Conservation (phyloP, 2,329 filamentous ascomycete species). For the Aschersonia sp. region DNA sequence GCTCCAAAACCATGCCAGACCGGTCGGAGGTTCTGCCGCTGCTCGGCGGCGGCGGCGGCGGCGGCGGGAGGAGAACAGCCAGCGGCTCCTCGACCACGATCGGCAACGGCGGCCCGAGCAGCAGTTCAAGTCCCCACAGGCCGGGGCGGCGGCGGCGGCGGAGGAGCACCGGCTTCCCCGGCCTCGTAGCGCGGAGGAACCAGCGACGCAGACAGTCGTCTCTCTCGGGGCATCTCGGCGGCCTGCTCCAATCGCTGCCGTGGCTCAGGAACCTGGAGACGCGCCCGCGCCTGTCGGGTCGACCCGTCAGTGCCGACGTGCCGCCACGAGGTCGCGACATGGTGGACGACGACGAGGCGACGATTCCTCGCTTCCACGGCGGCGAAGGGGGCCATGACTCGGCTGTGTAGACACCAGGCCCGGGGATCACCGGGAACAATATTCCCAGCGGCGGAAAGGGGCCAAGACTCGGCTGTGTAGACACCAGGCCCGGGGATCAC, state of each 20-base stretch:
- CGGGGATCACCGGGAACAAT: no score
- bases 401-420: no score
- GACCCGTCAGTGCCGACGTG: conserved; percentile 1
- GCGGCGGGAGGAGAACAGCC: conserved; percentile 8
- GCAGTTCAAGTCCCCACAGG: conserved; percentile 15
- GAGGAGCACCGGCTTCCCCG: conserved; percentile 47
- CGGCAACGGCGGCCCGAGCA: conserved; percentile 15
- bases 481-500: no score
- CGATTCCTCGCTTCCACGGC: no score
- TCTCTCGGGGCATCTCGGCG: conserved; percentile 34
- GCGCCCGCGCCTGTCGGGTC: conserved; percentile 2
- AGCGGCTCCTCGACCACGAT: conserved; percentile 11
- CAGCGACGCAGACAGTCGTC: conserved; percentile 22
- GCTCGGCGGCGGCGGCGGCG: conserved; percentile 11
- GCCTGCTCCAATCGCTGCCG: conserved; percentile 33
- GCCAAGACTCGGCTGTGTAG: no score
- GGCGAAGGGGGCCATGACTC: no score
- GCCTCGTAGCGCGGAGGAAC: conserved; percentile 38
- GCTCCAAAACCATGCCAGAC: conserved; percentile 34
- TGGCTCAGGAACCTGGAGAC: conserved; percentile 30
- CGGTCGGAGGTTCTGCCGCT: conserved; percentile 25
- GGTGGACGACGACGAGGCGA: neutral
- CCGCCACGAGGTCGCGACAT: neutral
- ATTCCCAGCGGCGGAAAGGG: no score
- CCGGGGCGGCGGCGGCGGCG: conserved; percentile 27